Evolutionary conservation across 257 asterid species (phyloP), one percentile per base, ranked within the genome.

Genomic region (Galeopsis tetrahit): DNA sequence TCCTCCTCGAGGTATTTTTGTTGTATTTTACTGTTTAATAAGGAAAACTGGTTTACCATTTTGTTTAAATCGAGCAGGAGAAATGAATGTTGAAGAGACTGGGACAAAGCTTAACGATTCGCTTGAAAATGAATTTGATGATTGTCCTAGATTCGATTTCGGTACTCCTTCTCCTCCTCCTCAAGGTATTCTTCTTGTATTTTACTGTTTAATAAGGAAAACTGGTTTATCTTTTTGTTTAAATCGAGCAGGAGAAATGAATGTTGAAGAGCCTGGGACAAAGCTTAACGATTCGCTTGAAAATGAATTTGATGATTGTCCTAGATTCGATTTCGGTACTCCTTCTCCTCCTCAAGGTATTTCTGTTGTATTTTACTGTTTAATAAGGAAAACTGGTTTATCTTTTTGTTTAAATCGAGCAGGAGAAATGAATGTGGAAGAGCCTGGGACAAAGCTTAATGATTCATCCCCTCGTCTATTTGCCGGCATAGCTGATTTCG

Each of bases 261-360:
- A 73, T 7, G 69, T 17, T 58, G 77, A 77, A 31, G 81, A 63
- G 52, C 28, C 71, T 10, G 70, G 28, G 68, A 55, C 72, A 28
- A 69, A 76, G 75, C 68, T 44, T 15, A 44, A 74, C 56, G 80
- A 64, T 64, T 59, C 77, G 28, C 28, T 21, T 44, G 79, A 76
- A 9, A 48, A 78, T 49, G 77, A 68, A 6, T 72, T 53, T 82
- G 69, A 80, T 7, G 92, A 68, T 46, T 69, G 60, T 67, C 89
- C 91, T 7, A 72, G 81, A 6, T 80, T 85, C 33, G 82, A 76
- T 59, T 73, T 80, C 10, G 88, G 62, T 55, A 76, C 86, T 28
- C 79, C 84, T 66, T 69, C 82, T 33, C 79, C 81, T 17, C 61
- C 58, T 43, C 69, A 60, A 71, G 86, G 83, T 83, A 69, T 13